Evolutionary conservation across 2,329 filamentous ascomycete species (phyloP), one percentile per base, ranked within the genome.

Genomic region (Cucurbitaria berberidis): DNA sequence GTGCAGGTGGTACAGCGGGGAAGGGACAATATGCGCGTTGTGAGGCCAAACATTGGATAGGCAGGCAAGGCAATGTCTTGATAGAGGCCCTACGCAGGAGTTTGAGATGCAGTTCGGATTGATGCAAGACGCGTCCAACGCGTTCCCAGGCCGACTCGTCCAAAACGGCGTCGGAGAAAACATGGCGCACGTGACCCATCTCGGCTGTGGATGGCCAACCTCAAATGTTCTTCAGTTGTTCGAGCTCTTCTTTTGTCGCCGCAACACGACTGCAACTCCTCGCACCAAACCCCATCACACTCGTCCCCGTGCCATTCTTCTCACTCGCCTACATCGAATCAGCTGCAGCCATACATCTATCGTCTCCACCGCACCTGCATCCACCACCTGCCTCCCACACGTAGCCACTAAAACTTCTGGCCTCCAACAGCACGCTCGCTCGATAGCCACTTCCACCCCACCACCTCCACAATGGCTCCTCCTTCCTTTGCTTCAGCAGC

Each of bases 401-500:
- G 58, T 60, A 57, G 63, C 59, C 57, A 55, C 58, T 54, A 55
- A 59, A 66, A 62, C 60, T 59, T 59, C 47, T 57, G 55, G 63
- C 60, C 56, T 67, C 62, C 63, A 64, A 27, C 53, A 59, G 48
- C 59, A 63, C 59, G 32, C 51, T 60, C 50, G 53, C 59, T 62
- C 59, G 53, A 59, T 50, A 56, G 62, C 57, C 52, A 40, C 61
- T 58, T 57, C 59, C 59, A 36, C 42, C n/a, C 36, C 55, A 53
- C 32, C 54, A 51, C 60, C 50, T 57, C 50, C 55, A 63, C 59
- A 61, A 80, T 81, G 78, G 77, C 78, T 60, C 78, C 79, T 59
- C 76, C 79, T 46, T 79, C 78, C 53, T 82, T 82, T 67, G 80
- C 80, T 62, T 81, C 79, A 52, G 79, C 79, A 51, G 80, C 80